Evolutionary conservation across 2,329 filamentous ascomycete species (phyloP).

Genomic region (Cordyceps pruinosa): DNA sequence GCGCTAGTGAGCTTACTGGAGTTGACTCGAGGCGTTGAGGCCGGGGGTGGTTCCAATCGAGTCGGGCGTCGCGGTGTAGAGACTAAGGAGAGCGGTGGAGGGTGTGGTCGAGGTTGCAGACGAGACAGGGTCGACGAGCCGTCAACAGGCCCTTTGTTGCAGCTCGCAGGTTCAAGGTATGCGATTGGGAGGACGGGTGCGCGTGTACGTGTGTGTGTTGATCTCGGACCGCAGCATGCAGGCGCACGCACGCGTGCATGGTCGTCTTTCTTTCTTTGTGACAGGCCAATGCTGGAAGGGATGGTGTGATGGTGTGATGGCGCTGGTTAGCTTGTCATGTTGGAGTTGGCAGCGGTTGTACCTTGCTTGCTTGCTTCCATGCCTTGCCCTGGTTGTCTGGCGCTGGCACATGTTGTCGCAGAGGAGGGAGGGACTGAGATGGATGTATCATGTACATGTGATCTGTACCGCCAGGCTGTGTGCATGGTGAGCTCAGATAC

Average conservation of each 20-base stretch:
- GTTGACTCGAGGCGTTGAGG: conserved; percentile 6
- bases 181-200: not conserved
- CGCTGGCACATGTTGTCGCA: not conserved
- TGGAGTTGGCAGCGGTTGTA: not conserved
- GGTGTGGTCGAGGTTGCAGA: not conserved
- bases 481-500: not conserved
- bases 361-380: too few species aligned
- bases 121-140: not conserved
- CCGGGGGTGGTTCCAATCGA: not conserved
- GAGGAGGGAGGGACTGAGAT: not conserved
- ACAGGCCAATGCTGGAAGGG: not conserved
- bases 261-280: conserved; percentile 1
- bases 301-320: not conserved
- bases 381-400: too few species aligned
- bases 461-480: not conserved
- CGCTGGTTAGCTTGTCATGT: not conserved
- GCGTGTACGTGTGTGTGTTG: too few species aligned
- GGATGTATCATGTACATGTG: not conserved
- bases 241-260: not conserved
- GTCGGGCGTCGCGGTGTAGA: conserved; percentile 4
- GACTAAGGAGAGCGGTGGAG: not conserved
- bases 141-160: not conserved
- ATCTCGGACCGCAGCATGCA: conserved; percentile 8
- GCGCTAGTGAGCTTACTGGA: not conserved
- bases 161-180: not conserved